These are phyloP conservation scores for Vavraia culicis DNA, from an alignment of 371 early-diverging fungal genomes.

Conservation along the genomic window DNA sequence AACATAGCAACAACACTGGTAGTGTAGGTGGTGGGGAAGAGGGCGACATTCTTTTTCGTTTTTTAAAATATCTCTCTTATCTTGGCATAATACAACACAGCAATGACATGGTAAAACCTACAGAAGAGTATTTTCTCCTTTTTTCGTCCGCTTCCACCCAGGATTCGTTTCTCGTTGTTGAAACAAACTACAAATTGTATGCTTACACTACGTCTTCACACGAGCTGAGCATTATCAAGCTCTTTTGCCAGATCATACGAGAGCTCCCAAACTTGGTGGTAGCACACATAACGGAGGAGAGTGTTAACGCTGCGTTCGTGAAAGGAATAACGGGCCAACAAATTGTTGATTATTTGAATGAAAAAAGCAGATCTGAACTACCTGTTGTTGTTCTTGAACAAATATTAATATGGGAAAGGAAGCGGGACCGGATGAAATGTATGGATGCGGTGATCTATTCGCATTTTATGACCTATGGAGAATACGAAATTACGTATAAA, in stretches of 20 bases:
- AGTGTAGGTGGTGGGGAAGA: slow-evolving; percentile 9
- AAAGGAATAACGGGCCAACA: slow-evolving; percentile 87
- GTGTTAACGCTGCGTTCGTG: slow-evolving; percentile 58
- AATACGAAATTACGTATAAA: slow-evolving; percentile 32
- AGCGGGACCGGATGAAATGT: slow-evolving; percentile 55
- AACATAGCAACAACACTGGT: slow-evolving; percentile 9
- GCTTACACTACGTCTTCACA: slow-evolving; percentile 84
- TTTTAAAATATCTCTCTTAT: too few relatives aligned
- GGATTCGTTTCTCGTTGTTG: slow-evolving; percentile 38
- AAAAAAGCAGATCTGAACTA: slow-evolving; percentile 36
- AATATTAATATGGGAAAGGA: slow-evolving; percentile 80
- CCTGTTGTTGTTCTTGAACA: slow-evolving; percentile 81
- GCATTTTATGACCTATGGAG: slow-evolving; percentile 48
- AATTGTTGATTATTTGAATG: slow-evolving; percentile 43
- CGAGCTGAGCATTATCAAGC: slow-evolving; percentile 72
- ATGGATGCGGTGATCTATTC: slow-evolving; percentile 53
- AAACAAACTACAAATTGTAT: slow-evolving; percentile 72
- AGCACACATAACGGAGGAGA: slow-evolving; percentile 68
- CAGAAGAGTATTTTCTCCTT: slow-evolving; percentile 3
- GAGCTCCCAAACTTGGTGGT: slow-evolving; percentile 79
- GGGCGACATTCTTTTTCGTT: too few relatives aligned
- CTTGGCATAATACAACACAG: slow-evolving; percentile 4
- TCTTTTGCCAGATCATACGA: slow-evolving; percentile 61
- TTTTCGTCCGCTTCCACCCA: slow-evolving; percentile 5
- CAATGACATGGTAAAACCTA: slow-evolving; percentile 1